A percentile compares a stretch with the other conserved stretches of the same genome.
phyloP scores from a whole-genome alignment of 2,329 filamentous ascomycete species.

The Colletotrichum coccodes region DNA sequence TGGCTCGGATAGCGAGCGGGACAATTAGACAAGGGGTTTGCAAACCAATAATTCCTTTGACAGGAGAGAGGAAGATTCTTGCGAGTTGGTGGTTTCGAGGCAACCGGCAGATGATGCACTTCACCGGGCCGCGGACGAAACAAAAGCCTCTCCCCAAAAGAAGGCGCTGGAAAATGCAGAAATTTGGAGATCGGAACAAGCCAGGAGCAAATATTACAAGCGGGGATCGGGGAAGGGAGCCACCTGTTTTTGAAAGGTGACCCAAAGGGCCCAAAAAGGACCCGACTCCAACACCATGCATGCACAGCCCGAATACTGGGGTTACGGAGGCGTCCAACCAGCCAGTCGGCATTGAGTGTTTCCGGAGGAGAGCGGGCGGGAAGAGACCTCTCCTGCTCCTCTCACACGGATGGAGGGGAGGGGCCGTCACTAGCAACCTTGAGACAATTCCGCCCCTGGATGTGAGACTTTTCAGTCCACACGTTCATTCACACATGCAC shows the following conservation, averaged over 20 bases:
- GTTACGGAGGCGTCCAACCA: conserved; percentile 9
- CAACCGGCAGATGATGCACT: background rate
- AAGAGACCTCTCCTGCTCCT: background rate
- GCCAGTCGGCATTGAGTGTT: conserved; percentile 14
- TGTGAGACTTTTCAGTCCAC: background rate
- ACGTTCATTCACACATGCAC: background rate
- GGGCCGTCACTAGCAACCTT: background rate
- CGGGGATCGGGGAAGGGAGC: background rate
- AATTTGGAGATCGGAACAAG: conserved; percentile 1
- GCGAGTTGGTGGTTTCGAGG: background rate
- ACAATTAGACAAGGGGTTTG: background rate
- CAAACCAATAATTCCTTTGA: background rate
- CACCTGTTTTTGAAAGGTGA: background rate
- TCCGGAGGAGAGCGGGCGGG: background rate
- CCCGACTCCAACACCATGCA: conserved; percentile 16
- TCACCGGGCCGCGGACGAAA: background rate
- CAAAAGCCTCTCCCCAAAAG: background rate
- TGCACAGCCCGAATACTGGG: conserved; percentile 32
- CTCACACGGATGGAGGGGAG: background rate
- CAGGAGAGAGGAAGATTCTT: background rate
- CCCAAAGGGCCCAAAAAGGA: background rate
- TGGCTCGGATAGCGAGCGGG: background rate
- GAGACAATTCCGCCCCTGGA: background rate
- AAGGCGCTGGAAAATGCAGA: background rate
- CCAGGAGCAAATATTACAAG: conserved; percentile 1